phyloP scores from a whole-genome alignment of 441 rosid genomes.

The Pelargonium australe region DNA sequence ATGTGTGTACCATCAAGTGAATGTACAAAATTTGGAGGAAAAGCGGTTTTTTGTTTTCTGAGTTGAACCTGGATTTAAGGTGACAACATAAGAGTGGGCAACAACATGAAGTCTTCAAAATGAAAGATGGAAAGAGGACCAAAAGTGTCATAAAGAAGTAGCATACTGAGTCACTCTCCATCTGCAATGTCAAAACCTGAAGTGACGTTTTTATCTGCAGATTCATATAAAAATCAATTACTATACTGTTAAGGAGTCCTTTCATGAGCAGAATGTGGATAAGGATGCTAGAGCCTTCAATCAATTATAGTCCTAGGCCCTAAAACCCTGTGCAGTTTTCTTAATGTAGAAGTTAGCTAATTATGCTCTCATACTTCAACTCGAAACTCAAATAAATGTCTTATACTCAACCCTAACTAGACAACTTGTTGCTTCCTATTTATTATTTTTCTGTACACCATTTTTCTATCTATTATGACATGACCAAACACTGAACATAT shows the following conservation, averaged over 20 bases:
- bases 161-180: slow-evolving; percentile 71
- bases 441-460: background rate
- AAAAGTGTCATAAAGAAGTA: slow-evolving; percentile 12
- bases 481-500: background rate
- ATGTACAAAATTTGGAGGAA: slow-evolving; percentile 95
- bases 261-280: slow-evolving; percentile 10
- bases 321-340: background rate
- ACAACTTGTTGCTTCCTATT: background rate
- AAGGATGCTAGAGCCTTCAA: background rate
- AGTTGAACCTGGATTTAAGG: slow-evolving; percentile 50
- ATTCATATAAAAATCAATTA: slow-evolving; percentile 15
- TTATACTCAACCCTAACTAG: background rate
- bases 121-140: slow-evolving; percentile 9
- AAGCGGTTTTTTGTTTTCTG: slow-evolving; percentile 89
- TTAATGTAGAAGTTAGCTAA: background rate
- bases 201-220: slow-evolving; percentile 88
- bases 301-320: background rate
- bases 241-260: background rate
- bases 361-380: background rate
- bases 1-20: slow-evolving; percentile 95
- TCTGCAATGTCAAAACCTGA: slow-evolving; percentile 78
- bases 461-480: background rate
- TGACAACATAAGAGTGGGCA: background rate
- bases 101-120: slow-evolving; percentile 11
- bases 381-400: background rate